Base-by-base conservation (phyloP, 345 rosid genomes). In the Turritis glabra region DNA sequence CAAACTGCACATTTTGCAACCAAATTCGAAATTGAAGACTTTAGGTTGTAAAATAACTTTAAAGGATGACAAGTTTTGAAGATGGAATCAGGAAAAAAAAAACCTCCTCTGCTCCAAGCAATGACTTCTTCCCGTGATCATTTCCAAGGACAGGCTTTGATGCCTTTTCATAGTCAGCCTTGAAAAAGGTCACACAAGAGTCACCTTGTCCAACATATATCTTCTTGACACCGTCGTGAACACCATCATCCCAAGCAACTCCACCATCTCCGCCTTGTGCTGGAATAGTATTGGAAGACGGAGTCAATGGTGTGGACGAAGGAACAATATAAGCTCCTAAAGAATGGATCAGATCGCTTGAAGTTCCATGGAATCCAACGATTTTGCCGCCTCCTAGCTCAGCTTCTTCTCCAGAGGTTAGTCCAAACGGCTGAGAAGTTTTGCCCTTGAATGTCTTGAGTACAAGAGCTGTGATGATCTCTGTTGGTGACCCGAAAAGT, bases 241-340 rank as follows among this genome's bases (percentile, higher is more conserved):
- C 70, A 41, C 78, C 81, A 67, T 78, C 81, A 26, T 78, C 72
- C 78, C 81, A 78, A n/a, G 61, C 25, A 73, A 47, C 70, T 67
- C 81, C 81, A 38, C 25, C 78, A 12, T 77, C 55, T 52, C 81
- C 78, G 0, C 81, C 81, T 66, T 65, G 77, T 73, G 70, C 59
- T 44, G 77, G 72, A 55, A 71, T 1, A 10, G 33, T 53, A 10
- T 6, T 18, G 43, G 40, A 57, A 30, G 73, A n/a, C n/a, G n/a
- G 77, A 53, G 63, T 38, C 57, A 43, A 21, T 32, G 73, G 64
- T 23, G 77, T 48, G 17, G 78, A 32, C 2, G 72, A 47, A 46
- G 76, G 7, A 15, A 15, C 60, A 12, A 73, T 15, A 35, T 78
- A 78, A 60, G 26, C 81, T 60, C 81, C 81, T 2, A 78, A 67